Evolutionary conservation across 116 monocot genomes (phyloP), one percentile per base, ranked within the genome.

Genomic region (Thalassia testudinum): DNA sequence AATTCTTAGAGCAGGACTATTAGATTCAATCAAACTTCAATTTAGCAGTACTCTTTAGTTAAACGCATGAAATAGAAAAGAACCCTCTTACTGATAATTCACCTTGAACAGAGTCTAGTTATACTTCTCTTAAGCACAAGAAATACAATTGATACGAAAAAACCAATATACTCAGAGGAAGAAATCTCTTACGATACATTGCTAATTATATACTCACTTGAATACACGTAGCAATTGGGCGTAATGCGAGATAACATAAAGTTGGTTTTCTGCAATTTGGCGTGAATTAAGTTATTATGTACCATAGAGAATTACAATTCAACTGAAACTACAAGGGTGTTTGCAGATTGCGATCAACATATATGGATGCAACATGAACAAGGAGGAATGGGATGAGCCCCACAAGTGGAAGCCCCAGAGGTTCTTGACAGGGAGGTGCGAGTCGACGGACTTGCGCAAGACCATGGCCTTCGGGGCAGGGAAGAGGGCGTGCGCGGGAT

Each of bases 381-480:
- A 63, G 40, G 64, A 72, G 12, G 74, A 67, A 17, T 92, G 82
- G 92, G 75, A 82, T 14, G 49, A 70, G 29, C 82, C 86, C 7
- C 62, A 77, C 11, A 37, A 77, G 24, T 92, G 86, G 86, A 82
- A 52, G 24, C 92, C 92, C 0, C 77, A 80, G 59, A 74, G 92
- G 51, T 92, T 92, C 48, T 16, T 77, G 18, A 65, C 66, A 3
- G 44, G 52, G n/a, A 72, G 64, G 12, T 67, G 50, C 11, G 72
- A 79, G 21, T 43, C 51, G 1, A 62, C 47, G 28, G 82, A 86
- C 51, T 29, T 79, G 61, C 59, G 67, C 64, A 92, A 75, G 60
- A 92, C 86, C 1, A 86, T 82, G 92, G 69, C 86, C 12, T 92
- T 92, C 14, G 86, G 86, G 50, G 74, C 56, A 0, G 92, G 68